phyloP scores from a whole-genome alignment of 2,329 filamentous ascomycete genomes.

The Fusarium sp. region DNA sequence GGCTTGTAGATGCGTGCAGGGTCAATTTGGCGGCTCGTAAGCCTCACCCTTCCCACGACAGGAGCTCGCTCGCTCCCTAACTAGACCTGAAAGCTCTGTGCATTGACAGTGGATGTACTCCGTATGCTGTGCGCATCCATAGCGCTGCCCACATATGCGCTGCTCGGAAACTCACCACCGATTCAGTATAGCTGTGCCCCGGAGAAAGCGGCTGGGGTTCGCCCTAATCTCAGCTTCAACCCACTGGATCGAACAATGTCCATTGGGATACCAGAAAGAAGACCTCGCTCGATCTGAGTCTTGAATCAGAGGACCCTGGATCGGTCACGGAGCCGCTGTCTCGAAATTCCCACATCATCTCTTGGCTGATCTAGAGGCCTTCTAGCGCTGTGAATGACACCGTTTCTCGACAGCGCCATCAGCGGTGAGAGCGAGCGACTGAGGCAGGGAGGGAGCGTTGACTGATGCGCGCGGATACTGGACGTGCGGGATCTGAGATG shows the following conservation, averaged over 20 bases:
- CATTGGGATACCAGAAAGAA: conserved; percentile 5
- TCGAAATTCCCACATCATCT: conserved; percentile 16
- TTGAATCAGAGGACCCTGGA: conserved; percentile 22
- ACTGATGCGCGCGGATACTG: neutral
- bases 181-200: conserved; percentile 10
- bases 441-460: neutral
- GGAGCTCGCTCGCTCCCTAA: neutral
- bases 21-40: neutral
- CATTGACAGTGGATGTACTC: neutral
- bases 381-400: conserved; percentile 18
- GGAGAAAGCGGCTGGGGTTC: conserved; percentile 18
- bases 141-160: neutral
- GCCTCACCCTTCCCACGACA: neutral
- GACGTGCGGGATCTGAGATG: conserved; percentile 16
- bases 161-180: conserved; percentile 23
- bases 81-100: neutral
- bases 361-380: neutral
- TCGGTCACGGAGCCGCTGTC: conserved; percentile 23
- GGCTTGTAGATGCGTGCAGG: neutral
- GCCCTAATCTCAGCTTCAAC: conserved; percentile 10
- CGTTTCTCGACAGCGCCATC: neutral
- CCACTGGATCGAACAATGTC: neutral
- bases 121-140: neutral
- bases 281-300: neutral
- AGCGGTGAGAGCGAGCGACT: conserved; percentile 14